Evolutionary conservation across 2,329 filamentous ascomycete species (phyloP), one percentile per base, ranked within the genome.

Genomic region (Fusarium heterosporum): DNA sequence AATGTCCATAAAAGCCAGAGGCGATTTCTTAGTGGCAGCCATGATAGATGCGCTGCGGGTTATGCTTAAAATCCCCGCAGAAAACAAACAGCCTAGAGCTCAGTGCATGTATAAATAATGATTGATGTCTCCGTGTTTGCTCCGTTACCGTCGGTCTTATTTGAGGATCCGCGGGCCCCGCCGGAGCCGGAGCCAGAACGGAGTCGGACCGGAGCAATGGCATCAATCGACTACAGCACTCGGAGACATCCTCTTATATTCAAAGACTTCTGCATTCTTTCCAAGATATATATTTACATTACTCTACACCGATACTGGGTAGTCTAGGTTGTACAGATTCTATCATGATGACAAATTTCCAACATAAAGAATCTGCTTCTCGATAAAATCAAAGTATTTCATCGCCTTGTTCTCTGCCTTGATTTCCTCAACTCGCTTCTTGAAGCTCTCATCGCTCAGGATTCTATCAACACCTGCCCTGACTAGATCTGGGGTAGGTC

Each of bases 1-100:
- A n/a, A 65, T 66, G 38, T 76, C 71, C 77, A 82, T 80, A 61
- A 75, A 77, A 28, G 68, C 69, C 9, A 83, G 70, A 1, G 72
- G 59, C 6, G 64, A 56, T 14, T 30, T 53, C 55, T 29, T 57
- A 42, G 72, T 71, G 51, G 71, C 71, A 2, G 73, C 67, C 76
- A 78, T 80, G 30, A 45, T 45, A 13, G 11, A 14, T 19, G 14
- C 19, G 17, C 30, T n/a, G 9, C 11, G 9, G 19, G 19, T 17
- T 16, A 16, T 10, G 11, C n/a, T 39, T 16, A 22, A 4, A 13
- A 13, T 30, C 43, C 49, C 11, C 19, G 25, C 12, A 17, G 29
- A 30, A 17, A 50, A n/a, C 5, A 7, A 10, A 22, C 12, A 22
- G 4, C 22, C 22, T 17, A 6, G 36, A 22, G 26, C 34, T 9